Evolutionary conservation across 2,329 filamentous ascomycete genomes (phyloP).

Genomic region (Sclerotinia trifoliorum): DNA sequence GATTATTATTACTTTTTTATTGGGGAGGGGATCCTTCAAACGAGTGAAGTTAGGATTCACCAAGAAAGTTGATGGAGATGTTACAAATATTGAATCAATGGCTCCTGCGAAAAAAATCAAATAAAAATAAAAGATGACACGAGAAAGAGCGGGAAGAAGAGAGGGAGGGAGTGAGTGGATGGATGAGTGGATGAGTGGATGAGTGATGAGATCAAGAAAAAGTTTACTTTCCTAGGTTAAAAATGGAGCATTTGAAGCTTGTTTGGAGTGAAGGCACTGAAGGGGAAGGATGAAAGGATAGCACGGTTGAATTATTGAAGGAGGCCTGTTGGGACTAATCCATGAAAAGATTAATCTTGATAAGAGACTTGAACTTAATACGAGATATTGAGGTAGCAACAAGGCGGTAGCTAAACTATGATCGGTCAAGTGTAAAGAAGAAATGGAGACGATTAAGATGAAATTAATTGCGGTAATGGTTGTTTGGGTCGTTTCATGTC

Average conservation of each 20-base stretch:
- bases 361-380: constrained; percentile 9
- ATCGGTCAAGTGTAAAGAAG: background rate
- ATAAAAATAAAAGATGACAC: background rate
- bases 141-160: background rate
- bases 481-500: background rate
- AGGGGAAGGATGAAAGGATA: background rate
- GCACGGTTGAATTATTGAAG: background rate
- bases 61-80: background rate
- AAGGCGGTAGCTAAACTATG: background rate
- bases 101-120: background rate
- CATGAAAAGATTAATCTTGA: constrained; percentile 8
- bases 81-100: background rate
- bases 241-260: background rate
- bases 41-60: background rate
- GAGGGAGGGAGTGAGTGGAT: too few relatives aligned
- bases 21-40: background rate
- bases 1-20: background rate
- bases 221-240: background rate
- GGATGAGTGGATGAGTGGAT: too few relatives aligned
- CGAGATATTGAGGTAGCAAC: constrained; percentile 1
- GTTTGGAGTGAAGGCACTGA: background rate
- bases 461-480: background rate
- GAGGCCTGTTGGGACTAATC: background rate
- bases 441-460: background rate
- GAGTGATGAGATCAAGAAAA: background rate